Conservation (phyloP, 2,329 filamentous ascomycete species). For the Coniochaeta prunicola region DNA sequence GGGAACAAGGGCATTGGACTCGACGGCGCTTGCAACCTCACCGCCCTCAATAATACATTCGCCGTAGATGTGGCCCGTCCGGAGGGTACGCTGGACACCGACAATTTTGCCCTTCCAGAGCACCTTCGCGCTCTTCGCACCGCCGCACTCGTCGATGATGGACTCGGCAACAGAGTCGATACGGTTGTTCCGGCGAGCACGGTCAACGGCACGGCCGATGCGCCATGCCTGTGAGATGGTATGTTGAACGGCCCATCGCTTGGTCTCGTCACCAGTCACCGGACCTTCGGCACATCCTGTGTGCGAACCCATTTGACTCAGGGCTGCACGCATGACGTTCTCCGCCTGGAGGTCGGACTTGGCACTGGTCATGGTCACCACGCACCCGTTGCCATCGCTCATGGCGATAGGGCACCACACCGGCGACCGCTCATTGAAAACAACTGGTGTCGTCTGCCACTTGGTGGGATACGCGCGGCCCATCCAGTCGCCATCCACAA, state of each 20-base stretch:
- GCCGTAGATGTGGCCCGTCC: slow-evolving; percentile 52
- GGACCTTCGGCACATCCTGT: slow-evolving; percentile 41
- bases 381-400: slow-evolving; percentile 44
- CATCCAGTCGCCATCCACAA: slow-evolving; percentile 51
- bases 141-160: slow-evolving; percentile 52
- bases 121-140: slow-evolving; percentile 42
- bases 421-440: slow-evolving; percentile 38
- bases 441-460: slow-evolving; percentile 46
- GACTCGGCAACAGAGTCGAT: slow-evolving; percentile 47
- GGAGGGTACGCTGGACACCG: slow-evolving; percentile 47
- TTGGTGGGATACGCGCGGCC: slow-evolving; percentile 46
- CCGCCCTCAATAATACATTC: slow-evolving; percentile 48
- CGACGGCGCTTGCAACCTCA: slow-evolving; percentile 13
- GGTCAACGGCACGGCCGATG: slow-evolving; percentile 49
- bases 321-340: slow-evolving; percentile 39
- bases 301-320: slow-evolving; percentile 49
- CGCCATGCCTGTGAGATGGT: slow-evolving; percentile 48
- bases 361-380: slow-evolving; percentile 40
- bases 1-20: neutral
- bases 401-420: slow-evolving; percentile 40
- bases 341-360: slow-evolving; percentile 40
- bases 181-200: slow-evolving; percentile 25
- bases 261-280: slow-evolving; percentile 40
- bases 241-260: slow-evolving; percentile 43
- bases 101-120: slow-evolving; percentile 60